Percentiles rank a stretch among this genome's conserved stretches.
Evolutionary conservation across 176 grass and related monocot species (phyloP).

Genomic region (Avena insularis): DNA sequence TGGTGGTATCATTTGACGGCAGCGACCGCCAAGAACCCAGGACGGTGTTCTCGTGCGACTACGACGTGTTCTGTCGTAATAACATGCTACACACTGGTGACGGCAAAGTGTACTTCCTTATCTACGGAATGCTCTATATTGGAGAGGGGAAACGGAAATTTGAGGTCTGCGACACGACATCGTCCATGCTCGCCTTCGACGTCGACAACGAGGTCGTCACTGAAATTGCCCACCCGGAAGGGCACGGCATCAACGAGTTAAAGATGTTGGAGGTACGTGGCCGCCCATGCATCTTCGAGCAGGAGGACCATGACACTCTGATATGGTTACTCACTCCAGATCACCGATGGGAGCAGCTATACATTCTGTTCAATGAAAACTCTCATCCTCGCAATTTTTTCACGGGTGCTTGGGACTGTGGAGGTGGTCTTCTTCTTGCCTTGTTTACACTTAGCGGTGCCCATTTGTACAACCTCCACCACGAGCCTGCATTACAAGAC

Average conservation of each 20-base stretch:
- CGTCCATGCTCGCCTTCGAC: not conserved
- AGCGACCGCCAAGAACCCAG: not conserved
- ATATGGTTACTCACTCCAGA: not conserved
- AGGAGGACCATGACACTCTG: not conserved
- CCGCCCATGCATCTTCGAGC: not conserved
- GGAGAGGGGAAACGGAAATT: not conserved
- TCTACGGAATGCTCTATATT: not conserved
- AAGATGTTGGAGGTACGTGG: not conserved
- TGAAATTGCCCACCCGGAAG: not conserved
- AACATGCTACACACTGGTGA: not conserved
- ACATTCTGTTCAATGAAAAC: not conserved
- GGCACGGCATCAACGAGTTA: not conserved
- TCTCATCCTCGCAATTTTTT: not conserved
- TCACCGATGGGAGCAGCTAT: slow-evolving; percentile 1
- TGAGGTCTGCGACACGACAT: not conserved
- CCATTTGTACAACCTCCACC: not conserved
- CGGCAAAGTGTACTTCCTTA: not conserved
- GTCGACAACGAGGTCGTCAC: not conserved
- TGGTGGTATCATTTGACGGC: not conserved
- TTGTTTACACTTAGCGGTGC: not conserved
- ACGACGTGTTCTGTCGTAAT: not conserved
- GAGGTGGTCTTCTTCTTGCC: not conserved
- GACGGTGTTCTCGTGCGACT: not conserved
- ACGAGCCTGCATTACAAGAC: not conserved
- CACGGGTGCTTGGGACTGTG: not conserved